Base-by-base conservation (phyloP, 768 basidiomycete genomes). In the Pulveroboletus sp. region DNA sequence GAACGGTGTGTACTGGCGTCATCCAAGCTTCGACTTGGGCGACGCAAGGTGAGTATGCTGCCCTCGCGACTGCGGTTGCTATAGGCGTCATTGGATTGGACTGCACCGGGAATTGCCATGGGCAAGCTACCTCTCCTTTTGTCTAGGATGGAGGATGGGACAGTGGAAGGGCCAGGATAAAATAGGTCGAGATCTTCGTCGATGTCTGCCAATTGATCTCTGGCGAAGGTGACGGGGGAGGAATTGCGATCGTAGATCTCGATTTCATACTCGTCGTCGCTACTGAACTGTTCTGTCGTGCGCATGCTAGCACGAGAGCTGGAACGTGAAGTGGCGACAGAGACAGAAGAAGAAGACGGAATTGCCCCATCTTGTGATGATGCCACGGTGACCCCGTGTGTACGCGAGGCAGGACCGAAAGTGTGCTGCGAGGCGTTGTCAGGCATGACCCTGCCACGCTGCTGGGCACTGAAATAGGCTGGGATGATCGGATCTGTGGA, bases 1-100 rank as follows among this genome's bases (percentile, higher is more conserved):
- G 57, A 56, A 34, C 55, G 52, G 20, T 56, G 58, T 1, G 46
- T 49, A 19, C 61, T 57, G 16, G 67, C 68, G 41, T 82, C 78
- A 48, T 84, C 81, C 56, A 82, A 65, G 58, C 81, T 83, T 54
- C 77, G 74, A 59, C 82, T 85, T 19, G 77, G 76, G 17, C 82
- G 73, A 45, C 83, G 76, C n/a, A 82, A 61, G 11, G 82, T 83
- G 34, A 74, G 71, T 30, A 79, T 61, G 58, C 79, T 82, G 49
- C 76, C 78, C 60, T 85, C 85, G 37, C 81, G 72, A 47, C 78
- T 75, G 29, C 79, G 73, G 41, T 65, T 60, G 30, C 62, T 57
- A 43, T 44, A 59, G 26, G 64, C 54, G 10, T 64, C 56, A n/a
- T 41, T 54, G 24, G 27, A 8, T 34, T 53, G 61, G 2, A 49